These are phyloP conservation scores for Vickermania spadyakhi DNA, from an alignment of 208 protist genomes.

Conservation along the genomic window DNA sequence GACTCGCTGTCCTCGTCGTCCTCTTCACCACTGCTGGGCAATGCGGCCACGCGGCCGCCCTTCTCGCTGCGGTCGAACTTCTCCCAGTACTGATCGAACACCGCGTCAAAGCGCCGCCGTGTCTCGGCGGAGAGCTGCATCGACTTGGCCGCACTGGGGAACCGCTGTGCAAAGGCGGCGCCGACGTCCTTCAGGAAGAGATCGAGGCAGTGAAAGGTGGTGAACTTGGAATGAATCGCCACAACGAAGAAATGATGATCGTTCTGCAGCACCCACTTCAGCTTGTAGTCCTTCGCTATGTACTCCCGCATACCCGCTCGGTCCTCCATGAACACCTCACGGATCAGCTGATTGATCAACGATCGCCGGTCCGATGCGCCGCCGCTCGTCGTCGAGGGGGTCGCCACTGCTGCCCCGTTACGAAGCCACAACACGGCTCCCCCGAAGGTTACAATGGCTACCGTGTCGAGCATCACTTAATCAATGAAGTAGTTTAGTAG, in stretches of 20 bases:
- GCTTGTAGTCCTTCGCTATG: slow-evolving; percentile 71
- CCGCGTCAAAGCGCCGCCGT: background rate
- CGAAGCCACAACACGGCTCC: slow-evolving; percentile 90
- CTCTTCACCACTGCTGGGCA: slow-evolving; percentile 3
- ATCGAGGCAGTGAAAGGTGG: slow-evolving; percentile 81
- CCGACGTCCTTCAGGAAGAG: slow-evolving; percentile 78
- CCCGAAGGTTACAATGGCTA: slow-evolving; percentile 90
- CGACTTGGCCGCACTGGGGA: slow-evolving; percentile 23
- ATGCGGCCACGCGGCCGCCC: slow-evolving; percentile 9
- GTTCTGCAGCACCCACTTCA: slow-evolving; percentile 91
- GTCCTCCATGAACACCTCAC: slow-evolving; percentile 91
- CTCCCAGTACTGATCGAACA: slow-evolving; percentile 21
- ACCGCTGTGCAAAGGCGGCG: slow-evolving; percentile 50
- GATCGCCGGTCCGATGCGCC: slow-evolving; percentile 62
- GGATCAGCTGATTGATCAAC: slow-evolving; percentile 89
- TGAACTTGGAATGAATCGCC: slow-evolving; percentile 87
- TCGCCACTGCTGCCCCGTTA: slow-evolving; percentile 26
- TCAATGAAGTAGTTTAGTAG: no score
- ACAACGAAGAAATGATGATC: slow-evolving; percentile 91
- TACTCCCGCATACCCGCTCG: slow-evolving; percentile 64
- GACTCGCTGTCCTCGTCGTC: background rate
- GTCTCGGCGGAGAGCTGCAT: slow-evolving; percentile 31
- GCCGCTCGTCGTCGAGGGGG: no score
- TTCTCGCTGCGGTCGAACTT: slow-evolving; percentile 46
- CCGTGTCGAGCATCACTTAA: slow-evolving; percentile 94